Conservation (phyloP, 2,329 filamentous ascomycete species). For the Hypomyces rosellus region DNA sequence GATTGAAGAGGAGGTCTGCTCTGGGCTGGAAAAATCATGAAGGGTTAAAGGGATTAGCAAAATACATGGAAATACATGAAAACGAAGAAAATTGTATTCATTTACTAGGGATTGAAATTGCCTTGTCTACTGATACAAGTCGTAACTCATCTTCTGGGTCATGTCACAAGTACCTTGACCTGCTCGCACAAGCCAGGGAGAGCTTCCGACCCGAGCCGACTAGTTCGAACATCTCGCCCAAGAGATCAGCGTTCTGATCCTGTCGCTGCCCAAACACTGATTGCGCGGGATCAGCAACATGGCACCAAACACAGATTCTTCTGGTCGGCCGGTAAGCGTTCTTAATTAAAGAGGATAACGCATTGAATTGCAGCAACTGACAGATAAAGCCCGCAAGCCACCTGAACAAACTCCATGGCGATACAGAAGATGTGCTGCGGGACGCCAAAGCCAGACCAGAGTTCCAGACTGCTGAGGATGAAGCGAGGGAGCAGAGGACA, state of each 20-base stretch:
- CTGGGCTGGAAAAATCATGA: too few species aligned
- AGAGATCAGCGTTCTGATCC: constrained; percentile 1
- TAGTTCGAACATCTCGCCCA: constrained; percentile 3
- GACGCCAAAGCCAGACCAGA: constrained; percentile 33
- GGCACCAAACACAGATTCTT: constrained; percentile 26
- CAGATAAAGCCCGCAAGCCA: constrained; percentile 27
- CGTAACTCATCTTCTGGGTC: too few species aligned
- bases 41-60: too few species aligned
- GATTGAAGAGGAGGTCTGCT: too few species aligned
- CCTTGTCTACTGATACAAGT: too few species aligned
- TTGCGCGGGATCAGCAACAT: constrained; percentile 21
- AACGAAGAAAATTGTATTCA: too few species aligned
- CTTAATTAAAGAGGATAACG: constrained; percentile 2
- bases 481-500: constrained; percentile 33
- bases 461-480: constrained; percentile 31
- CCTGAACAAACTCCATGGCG: constrained; percentile 35
- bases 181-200: constrained; percentile 1
- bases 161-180: neutral
- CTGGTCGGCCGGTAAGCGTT: constrained; percentile 24
- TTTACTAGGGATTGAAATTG: too few species aligned
- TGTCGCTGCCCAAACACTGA: constrained; percentile 5
- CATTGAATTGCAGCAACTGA: constrained; percentile 15
- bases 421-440: constrained; percentile 30
- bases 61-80: too few species aligned
- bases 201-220: constrained; percentile 4